These are phyloP conservation scores for Pseudocercospora musae DNA, from an alignment of 2,329 filamentous ascomycete genomes.

Conservation along the genomic window DNA sequence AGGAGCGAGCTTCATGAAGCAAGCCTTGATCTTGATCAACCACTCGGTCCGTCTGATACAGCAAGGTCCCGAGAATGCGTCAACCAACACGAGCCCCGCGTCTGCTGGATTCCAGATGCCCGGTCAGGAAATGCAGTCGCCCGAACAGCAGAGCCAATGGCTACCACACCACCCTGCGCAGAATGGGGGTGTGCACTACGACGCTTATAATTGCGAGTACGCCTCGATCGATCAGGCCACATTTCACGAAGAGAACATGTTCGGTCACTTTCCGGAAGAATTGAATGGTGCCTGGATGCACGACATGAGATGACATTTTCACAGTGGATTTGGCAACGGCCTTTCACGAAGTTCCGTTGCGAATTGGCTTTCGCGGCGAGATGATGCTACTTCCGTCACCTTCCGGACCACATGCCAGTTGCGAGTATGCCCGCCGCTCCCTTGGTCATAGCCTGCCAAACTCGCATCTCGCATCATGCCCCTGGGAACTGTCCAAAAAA, in stretches of 20 bases:
- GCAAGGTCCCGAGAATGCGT: slow-evolving; percentile 10
- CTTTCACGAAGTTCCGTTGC: background rate
- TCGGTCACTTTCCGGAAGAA: slow-evolving; percentile 7
- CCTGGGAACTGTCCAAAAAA: background rate
- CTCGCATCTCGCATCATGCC: background rate
- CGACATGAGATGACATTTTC: background rate
- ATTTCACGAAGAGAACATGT: slow-evolving; percentile 14
- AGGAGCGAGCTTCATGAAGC: slow-evolving; percentile 44
- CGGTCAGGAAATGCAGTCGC: slow-evolving; percentile 9
- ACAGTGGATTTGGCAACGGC: background rate
- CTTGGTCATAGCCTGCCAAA: background rate
- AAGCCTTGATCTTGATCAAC: slow-evolving; percentile 32
- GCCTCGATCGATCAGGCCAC: slow-evolving; percentile 4
- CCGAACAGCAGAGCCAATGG: slow-evolving; percentile 18
- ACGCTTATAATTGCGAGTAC: slow-evolving; percentile 14
- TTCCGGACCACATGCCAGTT: background rate
- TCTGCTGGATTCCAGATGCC: slow-evolving; percentile 7
- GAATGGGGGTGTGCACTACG: slow-evolving; percentile 12
- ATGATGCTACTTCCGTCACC: background rate
- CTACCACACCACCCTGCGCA: slow-evolving; percentile 11
- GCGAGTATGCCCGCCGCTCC: background rate
- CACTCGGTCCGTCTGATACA: slow-evolving; percentile 16
- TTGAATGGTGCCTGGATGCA: slow-evolving; percentile 12
- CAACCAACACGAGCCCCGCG: slow-evolving; percentile 18
- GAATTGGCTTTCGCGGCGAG: background rate